phyloP scores from a whole-genome alignment of 2,329 filamentous ascomycete genomes.

The Hirsutella thompsonii region DNA sequence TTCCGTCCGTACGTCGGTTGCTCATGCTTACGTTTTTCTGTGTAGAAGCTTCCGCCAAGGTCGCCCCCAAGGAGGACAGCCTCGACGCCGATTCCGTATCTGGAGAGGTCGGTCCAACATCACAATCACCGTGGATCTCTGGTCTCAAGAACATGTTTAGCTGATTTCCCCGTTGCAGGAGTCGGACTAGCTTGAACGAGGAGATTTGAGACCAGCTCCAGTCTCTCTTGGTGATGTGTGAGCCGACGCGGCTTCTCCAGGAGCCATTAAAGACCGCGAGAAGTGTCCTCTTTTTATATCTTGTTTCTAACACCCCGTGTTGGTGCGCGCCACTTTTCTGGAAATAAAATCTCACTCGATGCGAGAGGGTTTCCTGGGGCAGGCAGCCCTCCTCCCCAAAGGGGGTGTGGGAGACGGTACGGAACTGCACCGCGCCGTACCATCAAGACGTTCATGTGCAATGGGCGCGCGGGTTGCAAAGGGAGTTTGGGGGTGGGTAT shows the following conservation, averaged over 20 bases:
- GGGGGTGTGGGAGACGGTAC: no score
- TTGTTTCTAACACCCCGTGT: no score
- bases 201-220: background rate
- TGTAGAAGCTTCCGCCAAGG: background rate
- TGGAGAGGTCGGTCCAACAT: slow-evolving; percentile 15
- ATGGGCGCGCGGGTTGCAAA: background rate
- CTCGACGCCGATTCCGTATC: slow-evolving; percentile 4
- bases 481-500: background rate
- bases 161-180: slow-evolving; percentile 12
- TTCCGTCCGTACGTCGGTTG: no score
- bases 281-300: no score
- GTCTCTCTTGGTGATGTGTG: background rate
- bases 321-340: background rate
- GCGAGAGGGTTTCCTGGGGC: no score
- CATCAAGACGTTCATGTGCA: no score
- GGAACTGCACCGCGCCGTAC: no score
- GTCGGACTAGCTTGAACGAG: slow-evolving; percentile 8
- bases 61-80: background rate
- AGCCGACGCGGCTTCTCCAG: background rate
- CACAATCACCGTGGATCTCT: slow-evolving; percentile 8
- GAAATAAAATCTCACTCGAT: no score
- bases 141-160: slow-evolving; percentile 12
- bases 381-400: no score
- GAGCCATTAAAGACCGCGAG: no score
- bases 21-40: slow-evolving; percentile 3